Evolutionary conservation across 208 protist species (phyloP), one percentile per base, ranked within the genome.

Genomic region (Crithidia acanthocephali): DNA sequence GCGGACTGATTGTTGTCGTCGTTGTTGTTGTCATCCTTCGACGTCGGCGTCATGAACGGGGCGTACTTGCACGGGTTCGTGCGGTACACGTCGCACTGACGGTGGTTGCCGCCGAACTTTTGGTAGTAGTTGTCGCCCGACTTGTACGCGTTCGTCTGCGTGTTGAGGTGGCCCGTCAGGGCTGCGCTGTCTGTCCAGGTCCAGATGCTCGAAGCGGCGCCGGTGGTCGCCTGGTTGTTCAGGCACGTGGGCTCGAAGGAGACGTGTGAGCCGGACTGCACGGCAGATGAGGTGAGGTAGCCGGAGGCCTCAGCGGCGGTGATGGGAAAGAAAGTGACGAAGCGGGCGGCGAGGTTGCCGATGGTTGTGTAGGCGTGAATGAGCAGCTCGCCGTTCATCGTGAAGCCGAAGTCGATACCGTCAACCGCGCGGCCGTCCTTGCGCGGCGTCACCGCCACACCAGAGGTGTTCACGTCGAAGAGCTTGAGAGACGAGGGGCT

Each of bases 81-180:
- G 42, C 92, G 89, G 75, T 80, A 97, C 10, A 91, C 76, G 53
- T 97, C 92, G 60, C 92, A 97, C 47, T 85, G 51, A 16, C 72
- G 79, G 65, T 97, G 92, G 28, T 92, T 94, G 68, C 92, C 92
- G 23, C 89, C 89, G 68, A 97, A 97, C 77, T 92, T 95, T 45
- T 95, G 92, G 72, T 85, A 97, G 76, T 94, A 97, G 85, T 93
- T 95, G 58, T 90, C 84, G 32, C 88, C 87, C n/a, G 67, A 78
- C 59, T 72, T 81, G 78, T 94, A 95, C 22, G 45, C 69, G 57
- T 84, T 66, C 1, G 80, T 84, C 9, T 71, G 44, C 27, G 66
- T 74, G 79, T 96, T 93, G 18, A 93, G 68, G 48, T 87, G 81
- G 2, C 91, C 77, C 22, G 59, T 51, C 37, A 81, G 37, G 8